A percentile compares a stretch with the other conserved stretches of the same genome.
Evolutionary conservation across 1,139 yeast genomes (phyloP).

Genomic region (Debaryomycetaceae sp.): DNA sequence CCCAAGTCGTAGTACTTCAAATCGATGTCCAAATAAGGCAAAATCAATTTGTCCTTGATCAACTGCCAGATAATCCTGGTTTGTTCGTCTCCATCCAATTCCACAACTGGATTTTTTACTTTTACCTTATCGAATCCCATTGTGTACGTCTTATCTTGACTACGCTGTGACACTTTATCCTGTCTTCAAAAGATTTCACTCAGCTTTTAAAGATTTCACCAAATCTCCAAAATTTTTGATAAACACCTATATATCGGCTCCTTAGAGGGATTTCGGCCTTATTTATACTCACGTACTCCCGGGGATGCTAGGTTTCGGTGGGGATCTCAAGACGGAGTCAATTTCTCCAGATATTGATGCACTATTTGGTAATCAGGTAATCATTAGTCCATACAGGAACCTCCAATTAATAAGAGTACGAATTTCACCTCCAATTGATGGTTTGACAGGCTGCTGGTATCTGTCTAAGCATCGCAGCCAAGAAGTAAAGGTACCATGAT

Average conservation of each 20-base stretch:
- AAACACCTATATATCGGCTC: not conserved
- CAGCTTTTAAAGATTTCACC: not conserved
- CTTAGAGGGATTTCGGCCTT: not conserved
- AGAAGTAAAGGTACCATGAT: no score
- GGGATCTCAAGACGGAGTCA: not conserved
- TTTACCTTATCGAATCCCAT: constrained; percentile 50
- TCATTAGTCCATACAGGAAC: not conserved
- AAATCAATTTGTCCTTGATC: constrained; percentile 76
- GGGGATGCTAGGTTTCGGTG: not conserved
- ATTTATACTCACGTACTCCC: not conserved
- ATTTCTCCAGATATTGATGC: not conserved
- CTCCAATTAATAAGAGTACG: not conserved
- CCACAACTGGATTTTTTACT: constrained; percentile 87
- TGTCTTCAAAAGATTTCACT: not conserved
- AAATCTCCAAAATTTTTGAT: not conserved
- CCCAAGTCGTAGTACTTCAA: constrained; percentile 91
- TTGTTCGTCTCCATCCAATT: constrained; percentile 96
- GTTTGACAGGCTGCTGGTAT: no score
- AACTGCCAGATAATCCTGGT: constrained; percentile 89
- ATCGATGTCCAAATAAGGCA: constrained; percentile 83
- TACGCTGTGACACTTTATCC: not conserved
- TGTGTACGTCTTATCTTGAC: not conserved
- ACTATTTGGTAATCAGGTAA: not conserved
- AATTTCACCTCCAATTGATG: no score
- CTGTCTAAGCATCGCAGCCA: no score